Evolutionary conservation across 495 filamentous ascomycete genomes (phyloP).

Genomic region (Beverwykella pulmonaria): DNA sequence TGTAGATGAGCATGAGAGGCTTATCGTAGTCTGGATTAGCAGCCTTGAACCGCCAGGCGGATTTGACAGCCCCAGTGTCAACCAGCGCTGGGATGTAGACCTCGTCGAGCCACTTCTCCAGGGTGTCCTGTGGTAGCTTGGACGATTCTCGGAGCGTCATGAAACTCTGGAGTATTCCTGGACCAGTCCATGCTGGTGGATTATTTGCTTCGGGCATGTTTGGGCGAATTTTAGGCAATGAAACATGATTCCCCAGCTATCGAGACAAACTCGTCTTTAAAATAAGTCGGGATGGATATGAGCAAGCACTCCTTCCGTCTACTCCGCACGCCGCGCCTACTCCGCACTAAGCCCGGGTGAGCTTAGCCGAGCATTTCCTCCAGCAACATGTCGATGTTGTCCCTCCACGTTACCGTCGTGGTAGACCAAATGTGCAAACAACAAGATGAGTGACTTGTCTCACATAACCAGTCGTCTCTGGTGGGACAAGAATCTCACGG

Average conservation of each 20-base stretch:
- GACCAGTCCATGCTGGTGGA: constrained; percentile 23
- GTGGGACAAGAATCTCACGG: too few species aligned
- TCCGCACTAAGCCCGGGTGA: constrained; percentile 25
- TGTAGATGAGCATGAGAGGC: constrained; percentile 41
- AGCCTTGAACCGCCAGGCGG: constrained; percentile 34
- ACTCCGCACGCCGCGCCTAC: constrained; percentile 18
- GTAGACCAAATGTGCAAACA: too few species aligned
- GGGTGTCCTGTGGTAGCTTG: constrained; percentile 20
- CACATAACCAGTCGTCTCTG: too few species aligned
- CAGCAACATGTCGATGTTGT: background rate
- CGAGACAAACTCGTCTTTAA: background rate
- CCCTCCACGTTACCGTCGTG: background rate
- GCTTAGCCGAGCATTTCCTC: constrained; percentile 25
- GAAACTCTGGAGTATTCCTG: constrained; percentile 25
- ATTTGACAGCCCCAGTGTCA: constrained; percentile 29
- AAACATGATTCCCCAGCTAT: too few species aligned
- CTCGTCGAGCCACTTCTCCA: constrained; percentile 41
- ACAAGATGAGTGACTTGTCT: too few species aligned
- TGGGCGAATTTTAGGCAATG: background rate
- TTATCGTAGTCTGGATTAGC: constrained; percentile 22
- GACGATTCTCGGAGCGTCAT: constrained; percentile 14
- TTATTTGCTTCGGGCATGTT: constrained; percentile 23
- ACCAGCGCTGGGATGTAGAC: constrained; percentile 42
- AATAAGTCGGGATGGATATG: background rate
- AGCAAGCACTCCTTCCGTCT: background rate